phyloP scores from a whole-genome alignment of 345 rosid genomes.

The Eucalyptus urophylla region DNA sequence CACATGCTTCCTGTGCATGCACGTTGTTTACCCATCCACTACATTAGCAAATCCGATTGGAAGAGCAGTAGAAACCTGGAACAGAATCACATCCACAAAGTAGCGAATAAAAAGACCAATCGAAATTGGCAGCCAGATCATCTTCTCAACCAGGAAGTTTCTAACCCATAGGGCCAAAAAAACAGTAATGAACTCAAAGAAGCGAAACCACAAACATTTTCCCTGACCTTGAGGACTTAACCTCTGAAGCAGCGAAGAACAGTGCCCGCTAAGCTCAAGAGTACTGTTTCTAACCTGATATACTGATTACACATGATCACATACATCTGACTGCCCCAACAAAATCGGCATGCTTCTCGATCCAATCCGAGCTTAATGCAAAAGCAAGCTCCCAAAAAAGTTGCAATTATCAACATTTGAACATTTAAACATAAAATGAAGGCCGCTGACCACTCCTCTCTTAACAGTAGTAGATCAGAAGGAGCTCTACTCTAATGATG shows the following conservation, averaged over 20 bases:
- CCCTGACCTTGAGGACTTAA: background rate
- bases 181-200: background rate
- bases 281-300: background rate
- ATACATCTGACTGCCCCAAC: background rate
- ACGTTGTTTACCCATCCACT: background rate
- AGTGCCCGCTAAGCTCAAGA: background rate
- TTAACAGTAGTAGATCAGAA: background rate
- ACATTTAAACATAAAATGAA: background rate
- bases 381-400: background rate
- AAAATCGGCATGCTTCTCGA: background rate
- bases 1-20: background rate
- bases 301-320: background rate
- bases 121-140: background rate
- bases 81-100: background rate
- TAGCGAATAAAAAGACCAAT: background rate
- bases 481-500: background rate
- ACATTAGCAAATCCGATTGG: background rate
- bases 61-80: background rate
- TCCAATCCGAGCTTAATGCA: background rate
- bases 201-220: background rate
- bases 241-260: background rate
- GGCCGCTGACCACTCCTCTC: background rate
- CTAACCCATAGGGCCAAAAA: background rate
- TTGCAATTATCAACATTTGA: background rate
- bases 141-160: background rate